phyloP scores from a whole-genome alignment of 2,329 filamentous ascomycete species.

The Aspergillus cejpii region DNA sequence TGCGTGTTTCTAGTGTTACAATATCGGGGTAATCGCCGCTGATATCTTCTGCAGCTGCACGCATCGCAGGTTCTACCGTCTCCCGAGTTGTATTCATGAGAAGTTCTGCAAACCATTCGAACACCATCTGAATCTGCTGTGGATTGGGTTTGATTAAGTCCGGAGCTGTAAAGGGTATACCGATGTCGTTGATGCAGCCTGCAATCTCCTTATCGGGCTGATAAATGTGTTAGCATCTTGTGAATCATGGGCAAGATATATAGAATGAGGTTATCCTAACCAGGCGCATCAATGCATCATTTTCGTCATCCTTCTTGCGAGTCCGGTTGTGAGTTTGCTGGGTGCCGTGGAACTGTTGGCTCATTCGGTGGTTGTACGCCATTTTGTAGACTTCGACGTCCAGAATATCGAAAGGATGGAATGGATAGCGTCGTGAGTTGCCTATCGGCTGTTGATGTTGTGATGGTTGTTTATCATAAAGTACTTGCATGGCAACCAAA shows the following conservation, averaged over 20 bases:
- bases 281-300: slow-evolving; percentile 53
- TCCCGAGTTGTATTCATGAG: slow-evolving; percentile 90
- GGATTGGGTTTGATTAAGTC: slow-evolving; percentile 93
- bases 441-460: slow-evolving; percentile 17
- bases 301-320: slow-evolving; percentile 53
- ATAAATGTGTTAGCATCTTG: slow-evolving; percentile 12
- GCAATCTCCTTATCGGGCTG: slow-evolving; percentile 74
- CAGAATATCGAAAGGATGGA: slow-evolving; percentile 2
- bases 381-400: slow-evolving; percentile 24
- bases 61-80: slow-evolving; percentile 91
- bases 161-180: slow-evolving; percentile 75
- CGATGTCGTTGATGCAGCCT: slow-evolving; percentile 94
- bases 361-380: slow-evolving; percentile 49
- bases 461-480: slow-evolving; percentile 34
- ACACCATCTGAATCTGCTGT: slow-evolving; percentile 90
- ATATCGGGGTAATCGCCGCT: slow-evolving; percentile 79
- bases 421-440: slow-evolving; percentile 5
- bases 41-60: slow-evolving; percentile 79
- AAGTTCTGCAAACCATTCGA: slow-evolving; percentile 94
- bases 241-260: background rate
- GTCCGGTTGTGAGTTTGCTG: slow-evolving; percentile 43
- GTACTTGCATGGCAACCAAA: slow-evolving; percentile 22
- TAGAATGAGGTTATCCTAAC: slow-evolving; percentile 30
- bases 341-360: slow-evolving; percentile 45
- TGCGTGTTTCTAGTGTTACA: slow-evolving; percentile 77